A percentile compares a stretch with the other conserved stretches of the same genome.
Conservation (phyloP, 2,329 filamentous ascomycete genomes). For the Clonostachys byssicola region DNA sequence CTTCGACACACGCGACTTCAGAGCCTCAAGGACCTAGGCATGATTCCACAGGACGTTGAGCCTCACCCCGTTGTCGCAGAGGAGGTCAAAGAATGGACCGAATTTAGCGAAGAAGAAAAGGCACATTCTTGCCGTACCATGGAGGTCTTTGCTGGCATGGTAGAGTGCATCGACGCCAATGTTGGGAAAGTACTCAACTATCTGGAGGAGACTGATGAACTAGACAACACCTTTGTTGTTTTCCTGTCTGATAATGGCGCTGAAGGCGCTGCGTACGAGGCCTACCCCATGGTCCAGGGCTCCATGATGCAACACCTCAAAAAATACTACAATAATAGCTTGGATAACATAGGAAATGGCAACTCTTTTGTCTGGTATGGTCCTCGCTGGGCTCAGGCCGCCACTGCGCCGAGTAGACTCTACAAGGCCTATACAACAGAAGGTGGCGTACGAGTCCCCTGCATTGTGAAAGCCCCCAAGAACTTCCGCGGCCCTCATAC, state of each 20-base stretch:
- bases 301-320: slow-evolving; percentile 10
- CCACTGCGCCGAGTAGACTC: slow-evolving; percentile 28
- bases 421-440: slow-evolving; percentile 44
- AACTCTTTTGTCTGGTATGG: slow-evolving; percentile 60
- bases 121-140: slow-evolving; percentile 8
- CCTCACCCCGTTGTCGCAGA: slow-evolving; percentile 13
- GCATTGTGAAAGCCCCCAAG: slow-evolving; percentile 28
- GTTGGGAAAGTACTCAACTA: slow-evolving; percentile 45
- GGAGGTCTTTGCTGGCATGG: slow-evolving; percentile 48
- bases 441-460: slow-evolving; percentile 39
- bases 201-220: slow-evolving; percentile 37
- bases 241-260: slow-evolving; percentile 53
- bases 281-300: slow-evolving; percentile 45
- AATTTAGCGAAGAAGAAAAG: slow-evolving; percentile 30
- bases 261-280: slow-evolving; percentile 52
- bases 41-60: slow-evolving; percentile 23
- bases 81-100: slow-evolving; percentile 33
- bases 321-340: slow-evolving; percentile 39
- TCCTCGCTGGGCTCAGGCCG: slow-evolving; percentile 44
- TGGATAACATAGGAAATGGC: slow-evolving; percentile 51
- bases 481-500: slow-evolving; percentile 45
- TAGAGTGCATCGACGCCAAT: slow-evolving; percentile 45
- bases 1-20: slow-evolving; percentile 36
- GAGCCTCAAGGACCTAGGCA: slow-evolving; percentile 32
- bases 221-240: slow-evolving; percentile 49